A percentile compares a stretch with the other conserved stretches of the same genome.
Evolutionary conservation across 352 stramenopile genomes (phyloP).

Genomic region (Pythium plurisporium): DNA sequence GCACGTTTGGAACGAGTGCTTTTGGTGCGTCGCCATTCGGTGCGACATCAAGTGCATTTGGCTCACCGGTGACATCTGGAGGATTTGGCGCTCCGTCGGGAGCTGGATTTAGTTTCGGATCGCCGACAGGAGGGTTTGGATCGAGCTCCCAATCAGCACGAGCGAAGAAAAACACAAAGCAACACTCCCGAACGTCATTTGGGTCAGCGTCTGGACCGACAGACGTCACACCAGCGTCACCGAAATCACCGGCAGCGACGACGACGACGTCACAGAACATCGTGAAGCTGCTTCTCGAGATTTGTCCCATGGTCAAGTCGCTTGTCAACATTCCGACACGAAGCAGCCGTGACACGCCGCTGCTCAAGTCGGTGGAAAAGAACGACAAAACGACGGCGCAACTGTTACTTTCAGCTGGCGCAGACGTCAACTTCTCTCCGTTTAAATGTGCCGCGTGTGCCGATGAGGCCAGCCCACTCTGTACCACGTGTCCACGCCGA

Average conservation of each 20-base stretch:
- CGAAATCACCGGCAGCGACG: slow-evolving; percentile 29
- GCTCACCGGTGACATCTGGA: neutral
- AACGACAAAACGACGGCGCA: slow-evolving; percentile 30
- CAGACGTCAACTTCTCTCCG: slow-evolving; percentile 41
- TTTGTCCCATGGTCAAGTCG: slow-evolving; percentile 25
- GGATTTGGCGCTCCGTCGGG: neutral
- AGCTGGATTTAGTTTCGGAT: neutral
- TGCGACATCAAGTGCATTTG: neutral
- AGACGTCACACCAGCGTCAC: no score
- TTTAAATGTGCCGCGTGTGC: slow-evolving; percentile 25
- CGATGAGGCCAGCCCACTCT: slow-evolving; percentile 8
- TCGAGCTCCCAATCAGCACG: no score
- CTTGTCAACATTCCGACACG: slow-evolving; percentile 40
- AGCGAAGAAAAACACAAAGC: no score
- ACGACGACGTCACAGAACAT: slow-evolving; percentile 26
- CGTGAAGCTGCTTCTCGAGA: slow-evolving; percentile 37
- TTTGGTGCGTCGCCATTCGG: neutral
- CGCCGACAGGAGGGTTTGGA: neutral
- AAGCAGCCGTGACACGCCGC: slow-evolving; percentile 37
- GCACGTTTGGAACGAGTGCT: neutral
- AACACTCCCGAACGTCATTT: no score
- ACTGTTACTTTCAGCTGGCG: slow-evolving; percentile 29
- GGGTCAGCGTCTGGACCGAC: no score
- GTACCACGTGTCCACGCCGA: slow-evolving; percentile 21
- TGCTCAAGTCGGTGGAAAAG: slow-evolving; percentile 43